Conservation (phyloP, 140 eudicot species). For the Erigeron philadelphicus region DNA sequence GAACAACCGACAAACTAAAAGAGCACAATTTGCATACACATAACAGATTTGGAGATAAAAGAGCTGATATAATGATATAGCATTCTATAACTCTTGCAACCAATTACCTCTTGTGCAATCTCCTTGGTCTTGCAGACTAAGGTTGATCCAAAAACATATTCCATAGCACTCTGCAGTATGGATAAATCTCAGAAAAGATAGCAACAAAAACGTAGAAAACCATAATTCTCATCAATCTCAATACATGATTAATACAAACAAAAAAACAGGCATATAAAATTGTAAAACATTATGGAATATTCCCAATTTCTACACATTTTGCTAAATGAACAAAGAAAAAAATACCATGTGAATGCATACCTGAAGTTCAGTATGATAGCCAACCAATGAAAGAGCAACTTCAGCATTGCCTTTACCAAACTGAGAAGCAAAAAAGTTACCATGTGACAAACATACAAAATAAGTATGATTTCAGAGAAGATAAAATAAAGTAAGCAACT, state of each 20-base stretch:
- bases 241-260: background rate
- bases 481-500: background rate
- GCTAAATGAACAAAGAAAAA: conserved; percentile 13
- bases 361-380: conserved; percentile 73
- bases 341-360: conserved; percentile 32
- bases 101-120: conserved; percentile 77
- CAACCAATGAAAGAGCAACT: conserved; percentile 90
- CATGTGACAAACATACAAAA: background rate
- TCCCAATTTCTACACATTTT: background rate
- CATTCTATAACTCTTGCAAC: background rate
- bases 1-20: background rate
- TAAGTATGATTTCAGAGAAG: background rate
- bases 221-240: conserved; percentile 5
- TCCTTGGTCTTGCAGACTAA: conserved; percentile 88
- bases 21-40: conserved; percentile 4
- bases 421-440: conserved; percentile 34
- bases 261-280: conserved; percentile 8
- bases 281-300: background rate
- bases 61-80: background rate
- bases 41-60: background rate
- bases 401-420: conserved; percentile 94
- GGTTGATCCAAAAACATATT: conserved; percentile 88
- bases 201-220: conserved; percentile 9
- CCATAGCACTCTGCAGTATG: conserved; percentile 89
- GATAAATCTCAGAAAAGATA: conserved; percentile 23